Percentiles rank a stretch among this genome's conserved stretches.
Evolutionary conservation across 805 yeast species (phyloP).

Genomic region (Candida schatavii): DNA sequence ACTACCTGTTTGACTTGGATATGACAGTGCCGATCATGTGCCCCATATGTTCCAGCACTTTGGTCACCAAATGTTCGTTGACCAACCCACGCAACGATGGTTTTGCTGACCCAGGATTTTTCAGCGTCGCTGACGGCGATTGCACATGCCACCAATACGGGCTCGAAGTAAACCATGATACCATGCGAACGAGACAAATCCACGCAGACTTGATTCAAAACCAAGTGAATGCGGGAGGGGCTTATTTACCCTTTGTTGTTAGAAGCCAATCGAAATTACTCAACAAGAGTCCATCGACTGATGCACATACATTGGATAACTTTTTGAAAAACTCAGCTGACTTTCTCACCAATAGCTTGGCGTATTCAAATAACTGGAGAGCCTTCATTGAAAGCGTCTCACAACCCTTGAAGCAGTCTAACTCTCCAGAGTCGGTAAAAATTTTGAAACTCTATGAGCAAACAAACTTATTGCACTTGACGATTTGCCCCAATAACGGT

Average conservation of each 20-base stretch:
- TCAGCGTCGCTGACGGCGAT: not conserved
- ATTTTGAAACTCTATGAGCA: conserved; percentile 5
- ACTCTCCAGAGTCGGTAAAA: not conserved
- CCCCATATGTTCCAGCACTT: conserved; percentile 11
- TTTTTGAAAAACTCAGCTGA: not conserved
- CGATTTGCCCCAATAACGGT: conserved; percentile 3
- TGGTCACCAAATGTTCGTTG: conserved; percentile 9
- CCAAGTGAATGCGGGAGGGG: not conserved
- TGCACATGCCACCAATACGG: conserved; percentile 8
- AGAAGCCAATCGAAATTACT: not conserved
- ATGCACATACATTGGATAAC: not conserved
- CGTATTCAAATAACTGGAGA: not conserved
- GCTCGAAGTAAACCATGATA: conserved; percentile 11
- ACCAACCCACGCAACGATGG: conserved; percentile 10
- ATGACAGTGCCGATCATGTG: conserved; percentile 11
- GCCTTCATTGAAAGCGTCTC: not conserved
- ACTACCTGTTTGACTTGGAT: conserved; percentile 3
- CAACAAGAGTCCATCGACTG: not conserved
- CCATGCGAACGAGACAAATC: conserved; percentile 15
- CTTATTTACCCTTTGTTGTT: conserved; percentile 1
- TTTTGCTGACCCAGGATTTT: conserved; percentile 13
- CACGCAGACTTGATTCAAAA: conserved; percentile 9
- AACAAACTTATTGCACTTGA: conserved; percentile 6
- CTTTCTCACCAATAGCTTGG: not conserved
- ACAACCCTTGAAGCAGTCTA: not conserved